Percentiles rank a stretch among this genome's conserved stretches.
Conservation (phyloP, 2,329 filamentous ascomycete species). For the Fusarium phyllophilum region DNA sequence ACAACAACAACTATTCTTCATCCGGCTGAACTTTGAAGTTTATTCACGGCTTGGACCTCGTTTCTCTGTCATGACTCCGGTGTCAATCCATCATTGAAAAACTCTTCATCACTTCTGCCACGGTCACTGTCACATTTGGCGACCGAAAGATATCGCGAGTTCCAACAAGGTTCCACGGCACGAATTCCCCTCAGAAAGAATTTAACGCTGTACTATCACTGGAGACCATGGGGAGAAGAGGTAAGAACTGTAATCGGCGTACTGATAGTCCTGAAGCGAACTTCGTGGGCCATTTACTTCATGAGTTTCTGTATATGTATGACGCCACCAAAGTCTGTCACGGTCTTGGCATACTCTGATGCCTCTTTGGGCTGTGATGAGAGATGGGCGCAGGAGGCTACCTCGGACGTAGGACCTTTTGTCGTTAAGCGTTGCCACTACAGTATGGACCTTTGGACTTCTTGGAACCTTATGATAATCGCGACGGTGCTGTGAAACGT, state of each 20-base stretch:
- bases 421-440: neutral
- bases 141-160: neutral
- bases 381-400: neutral
- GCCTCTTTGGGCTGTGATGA: neutral
- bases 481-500: neutral
- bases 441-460: neutral
- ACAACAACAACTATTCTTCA: neutral
- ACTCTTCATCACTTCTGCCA: neutral
- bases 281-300: neutral
- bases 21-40: neutral
- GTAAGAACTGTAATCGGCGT: neutral
- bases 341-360: neutral
- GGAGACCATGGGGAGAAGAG: neutral
- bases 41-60: neutral
- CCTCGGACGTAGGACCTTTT: neutral
- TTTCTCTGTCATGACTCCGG: neutral
- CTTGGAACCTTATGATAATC: neutral
- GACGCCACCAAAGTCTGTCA: slow-evolving; percentile 1
- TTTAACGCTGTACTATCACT: neutral
- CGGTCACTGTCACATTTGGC: neutral
- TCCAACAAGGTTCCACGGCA: neutral
- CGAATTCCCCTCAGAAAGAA: neutral
- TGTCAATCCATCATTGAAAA: neutral
- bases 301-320: neutral
- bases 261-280: neutral